Evolutionary conservation across 768 basidiomycete species (phyloP).

Genomic region (Cyclocybe aegerita): DNA sequence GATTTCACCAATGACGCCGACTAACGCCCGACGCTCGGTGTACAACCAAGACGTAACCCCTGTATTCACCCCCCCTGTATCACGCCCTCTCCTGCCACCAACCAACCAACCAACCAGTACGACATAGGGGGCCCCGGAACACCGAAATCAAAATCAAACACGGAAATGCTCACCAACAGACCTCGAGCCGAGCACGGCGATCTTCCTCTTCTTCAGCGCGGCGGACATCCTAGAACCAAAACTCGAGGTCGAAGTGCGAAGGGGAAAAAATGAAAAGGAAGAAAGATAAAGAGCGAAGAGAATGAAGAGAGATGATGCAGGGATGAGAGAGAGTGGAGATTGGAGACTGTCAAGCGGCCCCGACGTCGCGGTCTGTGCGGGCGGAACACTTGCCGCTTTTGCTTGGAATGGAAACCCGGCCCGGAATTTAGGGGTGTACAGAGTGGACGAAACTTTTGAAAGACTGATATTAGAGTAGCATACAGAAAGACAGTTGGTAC

Average conservation of each 20-base stretch:
- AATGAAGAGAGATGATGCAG: conserved; percentile 1
- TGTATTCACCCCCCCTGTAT: no score
- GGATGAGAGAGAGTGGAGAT: conserved; percentile 6
- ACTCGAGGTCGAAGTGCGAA: neutral
- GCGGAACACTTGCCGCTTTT: no score
- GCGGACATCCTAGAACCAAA: conserved; percentile 13
- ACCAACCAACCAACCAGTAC: neutral
- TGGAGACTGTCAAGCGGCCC: neutral
- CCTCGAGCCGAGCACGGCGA: conserved; percentile 86
- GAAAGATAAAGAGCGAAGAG: conserved; percentile 9
- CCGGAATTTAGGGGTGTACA: no score
- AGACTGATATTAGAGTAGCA: no score
- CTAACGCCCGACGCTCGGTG: neutral
- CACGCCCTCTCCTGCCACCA: no score
- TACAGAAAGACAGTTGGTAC: no score
- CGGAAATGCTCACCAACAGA: conserved; percentile 70
- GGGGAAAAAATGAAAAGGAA: conserved; percentile 2
- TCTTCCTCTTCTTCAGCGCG: conserved; percentile 77
- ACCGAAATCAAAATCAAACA: neutral
- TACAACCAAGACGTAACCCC: no score
- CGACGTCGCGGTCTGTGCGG: neutral
- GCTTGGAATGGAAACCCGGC: neutral
- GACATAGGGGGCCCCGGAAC: neutral
- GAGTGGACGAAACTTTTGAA: no score
- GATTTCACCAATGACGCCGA: neutral